Evolutionary conservation across 768 basidiomycete genomes (phyloP), one percentile per base, ranked within the genome.

Genomic region (Phallus indusiatus): DNA sequence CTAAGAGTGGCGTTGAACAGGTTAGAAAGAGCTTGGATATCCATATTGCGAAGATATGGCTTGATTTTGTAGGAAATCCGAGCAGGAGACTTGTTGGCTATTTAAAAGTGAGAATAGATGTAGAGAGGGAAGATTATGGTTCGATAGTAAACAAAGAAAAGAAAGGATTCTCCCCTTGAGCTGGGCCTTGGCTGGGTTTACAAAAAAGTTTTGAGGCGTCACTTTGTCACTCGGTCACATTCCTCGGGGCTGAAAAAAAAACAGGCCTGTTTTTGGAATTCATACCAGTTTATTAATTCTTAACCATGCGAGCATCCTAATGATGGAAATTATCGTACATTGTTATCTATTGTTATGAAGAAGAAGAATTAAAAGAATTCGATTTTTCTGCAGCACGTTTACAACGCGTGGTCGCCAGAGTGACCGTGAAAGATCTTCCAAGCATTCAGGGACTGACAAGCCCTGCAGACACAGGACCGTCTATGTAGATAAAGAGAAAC

Each of bases 1-100:
- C 80, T 88, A 72, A 83, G 85, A 7, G 90, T 90, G 34, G 86
- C 84, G 6, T 87, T 78, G 67, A 93, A 92, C 53, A 93, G 82
- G 64, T 81, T 80, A 8, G 87, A 85, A 57, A 93, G 76, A 14
- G 82, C 80, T 47, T 61, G 62, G 21, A 60, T 60, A 60, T 69
- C 67, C 68, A 69, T 69, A 57, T 61, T 51, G 12, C 46, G 34
- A 22, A 47, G 35, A 17, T 33, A 53, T 20, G 20, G 28, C 14
- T 6, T 53, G 17, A 57, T 28, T 28, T 28, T 28, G 28, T 28
- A 28, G 54, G 20, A 28, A 20, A 3, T 46, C 22, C n/a, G 42
- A 20, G 55, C 46, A 56, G 8, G 55, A 49, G 5, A 33, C 22
- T 9, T 22, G 7, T 7, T 4, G 5, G 42, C 21, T 17, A 1